Conservation (phyloP, 2,329 filamentous ascomycete genomes). For the Sporothrix pallida region DNA sequence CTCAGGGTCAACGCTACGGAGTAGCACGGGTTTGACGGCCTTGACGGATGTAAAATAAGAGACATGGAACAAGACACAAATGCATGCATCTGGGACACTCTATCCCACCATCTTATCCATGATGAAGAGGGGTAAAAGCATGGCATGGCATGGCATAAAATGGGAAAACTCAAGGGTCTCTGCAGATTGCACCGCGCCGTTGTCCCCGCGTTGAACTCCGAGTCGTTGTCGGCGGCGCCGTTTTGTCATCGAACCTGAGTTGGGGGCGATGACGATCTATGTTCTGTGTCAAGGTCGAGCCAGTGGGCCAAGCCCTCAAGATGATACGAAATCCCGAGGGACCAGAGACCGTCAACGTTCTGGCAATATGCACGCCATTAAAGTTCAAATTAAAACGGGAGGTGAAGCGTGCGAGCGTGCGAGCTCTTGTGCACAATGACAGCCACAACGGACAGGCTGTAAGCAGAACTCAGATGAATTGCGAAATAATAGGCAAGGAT, state of each 20-base stretch:
- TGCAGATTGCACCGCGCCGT: conserved; percentile 2
- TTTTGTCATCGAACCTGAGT: not conserved
- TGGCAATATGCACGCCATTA: conserved; percentile 19
- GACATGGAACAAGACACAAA: not conserved
- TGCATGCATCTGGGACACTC: not conserved
- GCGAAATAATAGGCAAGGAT: conserved; percentile 20
- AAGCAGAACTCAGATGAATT: not conserved
- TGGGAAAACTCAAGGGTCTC: not conserved
- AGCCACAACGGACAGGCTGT: not conserved
- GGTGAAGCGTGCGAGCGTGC: not conserved
- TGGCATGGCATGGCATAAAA: not conserved
- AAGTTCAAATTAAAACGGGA: conserved; percentile 2
- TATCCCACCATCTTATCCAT: not conserved
- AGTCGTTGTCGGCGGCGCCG: not conserved
- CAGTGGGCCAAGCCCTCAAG: not conserved
- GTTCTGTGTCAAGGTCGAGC: not conserved
- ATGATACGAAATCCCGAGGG: not conserved
- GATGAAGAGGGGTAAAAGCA: conserved; percentile 8
- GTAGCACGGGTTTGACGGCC: not conserved
- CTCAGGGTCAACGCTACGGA: not conserved
- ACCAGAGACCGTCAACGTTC: not conserved
- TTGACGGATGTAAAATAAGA: too few relatives aligned
- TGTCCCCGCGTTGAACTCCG: not conserved
- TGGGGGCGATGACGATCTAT: too few relatives aligned
- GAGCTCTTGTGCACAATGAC: not conserved